Conservation (phyloP, 2,329 filamentous ascomycete genomes). For the Didymella lethalis region DNA sequence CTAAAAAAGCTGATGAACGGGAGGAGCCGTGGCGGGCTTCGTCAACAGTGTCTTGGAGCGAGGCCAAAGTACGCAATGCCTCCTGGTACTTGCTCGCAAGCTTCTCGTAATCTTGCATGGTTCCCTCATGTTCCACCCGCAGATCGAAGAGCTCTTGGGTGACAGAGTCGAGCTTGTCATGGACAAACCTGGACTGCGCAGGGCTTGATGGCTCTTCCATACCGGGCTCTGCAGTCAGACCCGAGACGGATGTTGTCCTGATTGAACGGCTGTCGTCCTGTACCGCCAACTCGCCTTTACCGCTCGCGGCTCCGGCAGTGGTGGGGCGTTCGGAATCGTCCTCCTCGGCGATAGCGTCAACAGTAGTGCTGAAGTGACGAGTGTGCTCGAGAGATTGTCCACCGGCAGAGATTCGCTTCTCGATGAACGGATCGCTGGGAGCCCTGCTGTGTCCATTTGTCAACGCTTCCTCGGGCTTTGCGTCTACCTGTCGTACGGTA, state of each 20-base stretch:
- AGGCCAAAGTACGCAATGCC: slow-evolving; percentile 79
- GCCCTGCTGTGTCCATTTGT: slow-evolving; percentile 49
- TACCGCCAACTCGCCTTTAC: slow-evolving; percentile 2
- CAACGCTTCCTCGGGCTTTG: slow-evolving; percentile 39
- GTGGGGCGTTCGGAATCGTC: slow-evolving; percentile 42
- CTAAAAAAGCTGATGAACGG: slow-evolving; percentile 84
- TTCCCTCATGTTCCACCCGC: slow-evolving; percentile 86
- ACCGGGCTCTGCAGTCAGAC: slow-evolving; percentile 30
- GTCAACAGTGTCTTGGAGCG: slow-evolving; percentile 85
- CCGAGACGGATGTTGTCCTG: slow-evolving; percentile 25
- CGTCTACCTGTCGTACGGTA: slow-evolving; percentile 56
- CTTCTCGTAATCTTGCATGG: slow-evolving; percentile 79
- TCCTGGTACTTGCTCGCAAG: slow-evolving; percentile 92
- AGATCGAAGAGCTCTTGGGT: slow-evolving; percentile 92
- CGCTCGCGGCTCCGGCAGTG: slow-evolving; percentile 35
- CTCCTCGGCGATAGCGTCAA: slow-evolving; percentile 50
- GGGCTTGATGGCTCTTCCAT: slow-evolving; percentile 68
- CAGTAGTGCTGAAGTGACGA: slow-evolving; percentile 44
- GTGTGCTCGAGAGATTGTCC: slow-evolving; percentile 35
- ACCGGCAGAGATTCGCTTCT: slow-evolving; percentile 38
- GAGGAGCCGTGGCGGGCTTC: slow-evolving; percentile 71
- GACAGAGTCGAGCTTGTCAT: slow-evolving; percentile 90
- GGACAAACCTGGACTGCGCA: slow-evolving; percentile 83
- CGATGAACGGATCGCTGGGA: slow-evolving; percentile 44
- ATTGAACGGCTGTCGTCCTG: slow-evolving; percentile 10